A percentile compares a stretch with the other conserved stretches of the same genome.
These are phyloP conservation scores for Penicillium concentricum DNA, from an alignment of 2,329 filamentous ascomycete genomes.

Conservation along the genomic window DNA sequence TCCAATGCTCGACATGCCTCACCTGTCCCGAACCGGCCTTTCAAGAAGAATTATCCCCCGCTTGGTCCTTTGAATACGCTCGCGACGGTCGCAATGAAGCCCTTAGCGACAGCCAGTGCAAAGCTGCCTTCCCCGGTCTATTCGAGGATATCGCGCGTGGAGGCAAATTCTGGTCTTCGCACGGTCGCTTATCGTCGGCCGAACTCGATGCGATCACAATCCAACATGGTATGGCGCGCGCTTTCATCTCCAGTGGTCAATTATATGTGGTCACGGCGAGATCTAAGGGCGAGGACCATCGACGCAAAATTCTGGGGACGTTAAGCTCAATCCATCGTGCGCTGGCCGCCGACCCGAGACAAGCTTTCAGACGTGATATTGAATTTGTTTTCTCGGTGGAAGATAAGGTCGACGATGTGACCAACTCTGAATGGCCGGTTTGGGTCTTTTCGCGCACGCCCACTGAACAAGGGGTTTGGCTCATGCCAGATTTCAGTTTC, in stretches of 20 bases:
- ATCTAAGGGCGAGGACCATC: conserved; percentile 37
- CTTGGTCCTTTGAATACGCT: conserved; percentile 34
- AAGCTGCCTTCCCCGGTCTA: conserved; percentile 35
- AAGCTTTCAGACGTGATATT: conserved; percentile 40
- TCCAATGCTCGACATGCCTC: conserved; percentile 39
- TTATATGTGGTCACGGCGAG: conserved; percentile 33
- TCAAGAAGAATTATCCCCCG: conserved; percentile 10
- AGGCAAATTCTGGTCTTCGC: conserved; percentile 28
- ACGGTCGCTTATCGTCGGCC: conserved; percentile 25
- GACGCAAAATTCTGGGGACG: conserved; percentile 41
- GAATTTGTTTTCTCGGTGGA: conserved; percentile 49
- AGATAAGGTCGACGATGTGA: conserved; percentile 46
- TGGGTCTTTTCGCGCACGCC: conserved; percentile 46
- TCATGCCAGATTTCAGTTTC: conserved; percentile 55
- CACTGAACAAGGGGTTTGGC: conserved; percentile 46
- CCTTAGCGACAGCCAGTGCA: conserved; percentile 31
- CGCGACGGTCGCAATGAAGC: conserved; percentile 35
- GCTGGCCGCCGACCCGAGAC: conserved; percentile 40
- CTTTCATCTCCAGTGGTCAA: conserved; percentile 34
- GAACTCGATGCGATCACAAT: conserved; percentile 32
- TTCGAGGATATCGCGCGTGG: conserved; percentile 38
- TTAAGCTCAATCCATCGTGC: conserved; percentile 52
- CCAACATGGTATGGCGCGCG: conserved; percentile 35
- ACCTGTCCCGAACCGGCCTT: conserved; percentile 24
- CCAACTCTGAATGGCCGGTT: conserved; percentile 35